Base-by-base conservation (phyloP, 257 asterid species). In the Fraxinus pennsylvanica region DNA sequence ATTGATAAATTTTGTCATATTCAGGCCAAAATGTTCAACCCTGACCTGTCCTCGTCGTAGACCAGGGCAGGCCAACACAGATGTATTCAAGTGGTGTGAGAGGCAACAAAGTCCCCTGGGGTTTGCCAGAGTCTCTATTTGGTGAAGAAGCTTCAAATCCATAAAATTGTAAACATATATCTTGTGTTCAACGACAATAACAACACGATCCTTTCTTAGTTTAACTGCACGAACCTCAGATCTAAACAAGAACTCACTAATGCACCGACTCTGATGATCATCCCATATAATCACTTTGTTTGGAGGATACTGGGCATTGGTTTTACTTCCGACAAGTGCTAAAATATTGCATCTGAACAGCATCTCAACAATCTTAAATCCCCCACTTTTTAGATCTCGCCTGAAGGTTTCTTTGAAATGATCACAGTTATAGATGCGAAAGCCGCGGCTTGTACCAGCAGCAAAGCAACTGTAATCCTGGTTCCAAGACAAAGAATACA, bases 401-500 rank as follows among this genome's bases (percentile, higher is more conserved):
- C 97, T 88, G 81, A 94, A 91, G 70, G 97, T 94, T 85, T 94
- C 97, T 83, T 91, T 92, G 76, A 91, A 92, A 75, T 92, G 97
- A 74, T 90, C 91, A 61, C 96, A 94, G 71, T 90, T 92, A 76
- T 94, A 94, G 77, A 94, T 93, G 35, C 97, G 96, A 76, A 94
- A 94, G 71, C 98, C 98, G 30, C 70, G 82, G 72, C 82, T 91
- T n/a, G 96, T 92, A 73, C 98, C 98, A 78, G 97, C 96, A 76
- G 98, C 96, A 81, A 94, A 91, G 89, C 98, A 94, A 71, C 95
- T 88, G 75, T 88, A 89, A 82, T 94, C 98, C 87, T 94, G 98
- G 83, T 94, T 94, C 98, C 98, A 94, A 17, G 97, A 88, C 67
- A 94, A 92, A 32, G 88, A 89, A 83, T 91, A 85, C 72, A 92